phyloP scores from a whole-genome alignment of 169 alveolate genomes.

The Eimeria maxima region DNA sequence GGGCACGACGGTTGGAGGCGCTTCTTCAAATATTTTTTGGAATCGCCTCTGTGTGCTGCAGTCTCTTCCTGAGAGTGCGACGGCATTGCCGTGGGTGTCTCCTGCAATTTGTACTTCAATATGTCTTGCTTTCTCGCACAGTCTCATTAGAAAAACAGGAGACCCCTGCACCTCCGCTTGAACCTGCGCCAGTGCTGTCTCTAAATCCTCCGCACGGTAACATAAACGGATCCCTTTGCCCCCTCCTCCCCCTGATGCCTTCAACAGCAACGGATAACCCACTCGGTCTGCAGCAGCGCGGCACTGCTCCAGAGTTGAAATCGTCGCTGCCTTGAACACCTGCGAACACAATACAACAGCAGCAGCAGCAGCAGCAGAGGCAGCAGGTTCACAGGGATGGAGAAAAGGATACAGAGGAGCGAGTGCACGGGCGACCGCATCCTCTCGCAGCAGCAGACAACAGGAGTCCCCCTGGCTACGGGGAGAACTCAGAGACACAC shows the following conservation, averaged over 20 bases:
- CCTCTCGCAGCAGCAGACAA: too few relatives aligned
- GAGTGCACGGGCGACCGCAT: not conserved
- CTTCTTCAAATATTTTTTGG: constrained; percentile 95
- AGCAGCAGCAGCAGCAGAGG: constrained; percentile 14
- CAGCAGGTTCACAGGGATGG: not conserved
- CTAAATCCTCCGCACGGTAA: constrained; percentile 86
- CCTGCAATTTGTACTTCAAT: constrained; percentile 95
- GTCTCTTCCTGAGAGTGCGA: constrained; percentile 95
- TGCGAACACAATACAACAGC: constrained; percentile 7
- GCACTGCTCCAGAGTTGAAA: constrained; percentile 90
- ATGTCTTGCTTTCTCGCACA: constrained; percentile 87
- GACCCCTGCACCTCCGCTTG: constrained; percentile 88
- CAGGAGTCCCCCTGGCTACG: too few relatives aligned
- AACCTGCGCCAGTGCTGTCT: constrained; percentile 86
- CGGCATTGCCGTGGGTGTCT: constrained; percentile 93
- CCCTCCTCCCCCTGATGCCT: constrained; percentile 98
- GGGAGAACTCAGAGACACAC: too few relatives aligned
- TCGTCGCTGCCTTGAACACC: constrained; percentile 85
- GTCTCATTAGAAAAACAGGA: constrained; percentile 90
- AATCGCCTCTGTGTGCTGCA: constrained; percentile 96
- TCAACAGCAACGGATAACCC: constrained; percentile 97
- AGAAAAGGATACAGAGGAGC: too few relatives aligned
- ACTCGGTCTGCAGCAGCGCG: constrained; percentile 91
- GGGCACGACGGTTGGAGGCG: constrained; percentile 83
- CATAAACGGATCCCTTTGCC: constrained; percentile 97